Evolutionary conservation across 129 eudicot species (phyloP).

Genomic region (Artemisia argyi): DNA sequence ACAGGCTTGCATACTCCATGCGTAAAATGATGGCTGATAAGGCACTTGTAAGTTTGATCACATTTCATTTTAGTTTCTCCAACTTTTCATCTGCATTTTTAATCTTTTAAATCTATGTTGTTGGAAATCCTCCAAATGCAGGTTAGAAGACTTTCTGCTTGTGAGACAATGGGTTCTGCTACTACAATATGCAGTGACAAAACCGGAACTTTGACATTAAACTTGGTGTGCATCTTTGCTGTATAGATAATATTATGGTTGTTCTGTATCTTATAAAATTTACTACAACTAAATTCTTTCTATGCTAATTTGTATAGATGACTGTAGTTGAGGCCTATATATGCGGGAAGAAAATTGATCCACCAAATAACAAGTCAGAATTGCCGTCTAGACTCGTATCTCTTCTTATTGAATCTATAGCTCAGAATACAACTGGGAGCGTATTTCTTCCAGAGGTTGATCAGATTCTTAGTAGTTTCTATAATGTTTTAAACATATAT

Average conservation of each 20-base stretch:
- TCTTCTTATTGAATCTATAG: slow-evolving; percentile 75
- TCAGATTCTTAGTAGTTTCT: not conserved
- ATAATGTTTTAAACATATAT: not conserved
- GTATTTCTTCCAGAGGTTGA: slow-evolving; percentile 85
- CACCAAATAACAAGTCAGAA: slow-evolving; percentile 53
- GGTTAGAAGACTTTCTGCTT: slow-evolving; percentile 98
- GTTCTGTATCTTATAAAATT: not conserved
- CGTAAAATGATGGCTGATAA: slow-evolving; percentile 99
- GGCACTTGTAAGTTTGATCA: slow-evolving; percentile 70
- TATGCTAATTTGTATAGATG: slow-evolving; percentile 54
- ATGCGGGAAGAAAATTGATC: slow-evolving; percentile 63
- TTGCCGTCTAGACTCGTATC: slow-evolving; percentile 47
- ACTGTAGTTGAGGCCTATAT: slow-evolving; percentile 80
- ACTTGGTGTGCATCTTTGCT: slow-evolving; percentile 50
- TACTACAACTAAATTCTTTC: not conserved
- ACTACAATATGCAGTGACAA: slow-evolving; percentile 99
- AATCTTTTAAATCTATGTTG: not conserved
- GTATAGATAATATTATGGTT: slow-evolving; percentile 10
- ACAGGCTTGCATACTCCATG: slow-evolving; percentile 98
- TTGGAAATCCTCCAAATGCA: slow-evolving; percentile 33
- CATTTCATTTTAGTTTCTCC: not conserved
- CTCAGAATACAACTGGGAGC: slow-evolving; percentile 88
- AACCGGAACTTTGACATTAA: slow-evolving; percentile 96
- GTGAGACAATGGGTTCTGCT: slow-evolving; percentile 99
- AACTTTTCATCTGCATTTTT: not conserved